These are phyloP conservation scores for Tubosaeta brunneosetosa DNA, from an alignment of 768 basidiomycete species.

Conservation along the genomic window DNA sequence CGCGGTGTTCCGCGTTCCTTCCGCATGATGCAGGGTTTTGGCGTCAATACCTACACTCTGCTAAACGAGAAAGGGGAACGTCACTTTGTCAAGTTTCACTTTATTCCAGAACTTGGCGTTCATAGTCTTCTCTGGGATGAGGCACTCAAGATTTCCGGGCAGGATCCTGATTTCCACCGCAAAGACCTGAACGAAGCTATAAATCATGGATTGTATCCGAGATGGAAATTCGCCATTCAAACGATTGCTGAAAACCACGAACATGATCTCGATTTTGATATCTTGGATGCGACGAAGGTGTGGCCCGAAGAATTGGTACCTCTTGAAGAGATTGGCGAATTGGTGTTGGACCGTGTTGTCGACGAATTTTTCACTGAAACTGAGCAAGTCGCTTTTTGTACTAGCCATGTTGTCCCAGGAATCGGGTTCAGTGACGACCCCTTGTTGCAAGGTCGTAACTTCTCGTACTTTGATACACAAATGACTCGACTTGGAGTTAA, in stretches of 20 bases:
- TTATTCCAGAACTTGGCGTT: slow-evolving; percentile 74
- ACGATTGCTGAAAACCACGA: slow-evolving; percentile 64
- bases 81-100: slow-evolving; percentile 87
- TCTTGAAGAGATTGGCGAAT: slow-evolving; percentile 69
- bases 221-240: slow-evolving; percentile 71
- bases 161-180: slow-evolving; percentile 89
- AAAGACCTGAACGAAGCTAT: slow-evolving; percentile 87
- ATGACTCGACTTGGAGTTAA: slow-evolving; percentile 76
- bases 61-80: slow-evolving; percentile 62
- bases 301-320: slow-evolving; percentile 83
- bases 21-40: slow-evolving; percentile 88
- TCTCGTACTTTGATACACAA: slow-evolving; percentile 86
- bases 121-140: slow-evolving; percentile 89
- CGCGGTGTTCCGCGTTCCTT: slow-evolving; percentile 79
- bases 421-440: slow-evolving; percentile 76
- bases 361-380: slow-evolving; percentile 83
- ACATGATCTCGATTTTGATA: slow-evolving; percentile 82
- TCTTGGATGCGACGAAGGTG: slow-evolving; percentile 82
- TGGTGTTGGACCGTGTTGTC: slow-evolving; percentile 58
- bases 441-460: slow-evolving; percentile 79
- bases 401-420: slow-evolving; percentile 52
- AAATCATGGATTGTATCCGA: slow-evolving; percentile 60
- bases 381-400: slow-evolving; percentile 90
- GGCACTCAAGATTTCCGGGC: slow-evolving; percentile 73
- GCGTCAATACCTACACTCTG: slow-evolving; percentile 82